Evolutionary conservation across 2,329 filamentous ascomycete species (phyloP).

Genomic region (Phialophora macrospora): DNA sequence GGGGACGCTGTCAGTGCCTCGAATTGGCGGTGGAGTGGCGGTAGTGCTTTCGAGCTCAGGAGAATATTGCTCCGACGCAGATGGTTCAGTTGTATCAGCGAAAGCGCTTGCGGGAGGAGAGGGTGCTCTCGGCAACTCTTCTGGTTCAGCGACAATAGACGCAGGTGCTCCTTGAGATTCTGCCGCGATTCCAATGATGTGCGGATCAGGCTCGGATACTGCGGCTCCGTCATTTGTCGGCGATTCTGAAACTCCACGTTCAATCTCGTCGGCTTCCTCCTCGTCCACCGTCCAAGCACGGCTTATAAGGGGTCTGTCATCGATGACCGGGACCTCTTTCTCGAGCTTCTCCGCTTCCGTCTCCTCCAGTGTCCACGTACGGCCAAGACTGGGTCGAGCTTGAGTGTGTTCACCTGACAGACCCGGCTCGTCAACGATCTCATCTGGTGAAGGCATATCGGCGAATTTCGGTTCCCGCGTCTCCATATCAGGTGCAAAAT

Average conservation of each 20-base stretch:
- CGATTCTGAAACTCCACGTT: conserved; percentile 4
- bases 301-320: conserved; percentile 30
- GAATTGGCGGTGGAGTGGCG: background rate
- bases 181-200: background rate
- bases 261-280: conserved; percentile 29
- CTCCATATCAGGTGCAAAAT: conserved; percentile 35
- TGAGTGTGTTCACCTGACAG: background rate
- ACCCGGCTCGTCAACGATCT: conserved; percentile 50
- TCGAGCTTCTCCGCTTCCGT: conserved; percentile 29
- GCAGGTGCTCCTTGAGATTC: conserved; percentile 1
- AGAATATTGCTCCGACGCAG: background rate
- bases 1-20: conserved; percentile 23
- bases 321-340: conserved; percentile 27
- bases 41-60: background rate
- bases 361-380: conserved; percentile 35
- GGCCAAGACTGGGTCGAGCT: conserved; percentile 25
- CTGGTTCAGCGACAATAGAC: background rate
- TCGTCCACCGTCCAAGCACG: conserved; percentile 32
- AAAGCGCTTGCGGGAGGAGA: conserved; percentile 23
- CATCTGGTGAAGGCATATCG: conserved; percentile 58
- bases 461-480: conserved; percentile 44
- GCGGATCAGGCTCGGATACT: background rate
- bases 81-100: background rate
- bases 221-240: background rate
- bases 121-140: conserved; percentile 4